Evolutionary conservation across 768 basidiomycete species (phyloP), one percentile per base, ranked within the genome.

Genomic region (Cystobasidiopsis lactophilus): DNA sequence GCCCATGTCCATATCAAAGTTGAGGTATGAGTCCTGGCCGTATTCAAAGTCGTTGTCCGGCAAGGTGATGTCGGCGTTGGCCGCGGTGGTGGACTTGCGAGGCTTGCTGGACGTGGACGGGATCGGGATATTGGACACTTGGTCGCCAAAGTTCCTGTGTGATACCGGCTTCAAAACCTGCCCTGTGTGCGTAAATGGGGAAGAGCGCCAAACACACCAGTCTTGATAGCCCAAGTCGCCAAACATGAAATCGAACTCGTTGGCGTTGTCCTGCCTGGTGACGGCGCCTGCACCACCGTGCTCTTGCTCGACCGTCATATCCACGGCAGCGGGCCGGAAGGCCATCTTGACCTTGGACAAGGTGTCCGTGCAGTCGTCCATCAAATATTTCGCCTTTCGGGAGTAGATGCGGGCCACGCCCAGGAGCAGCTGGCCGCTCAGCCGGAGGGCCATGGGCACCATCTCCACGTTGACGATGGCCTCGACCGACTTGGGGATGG

Each of bases 331-430:
- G 18, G 88, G 86, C 51, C 88, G 80, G 68, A 96, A 95, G 3
- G 84, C 88, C 81, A 91, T 82, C 66, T 88, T 89, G 33, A 95
- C 89, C 66, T 86, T 86, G 30, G 91, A 70, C 40, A 93, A 68
- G 0, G 88, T 86, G 65, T 96, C 89, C 56, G 93, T 93, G 64
- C 91, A 95, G 64, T 98, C 93, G 63, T 98, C 93, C 57, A 95
- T 69, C 2, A 98, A 74, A 67, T 98, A 98, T 64, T 95, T 93
- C 18, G 89, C 88, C 66, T 98, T 98, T 40, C 91, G 74, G 62
- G 85, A 88, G 68, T 98, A 98, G 63, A 98, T 96, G 52, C 93
- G 76, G 51, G 91, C 86, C 43, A 98, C 91, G 60, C 93, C 93
- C 40, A 98, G 76, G 51, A 98, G 75, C 44, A 98, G 73, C 61